A percentile compares a stretch with the other conserved stretches of the same genome.
These are phyloP conservation scores for Arctium minus DNA, from an alignment of 129 eudicot species.

Conservation along the genomic window DNA sequence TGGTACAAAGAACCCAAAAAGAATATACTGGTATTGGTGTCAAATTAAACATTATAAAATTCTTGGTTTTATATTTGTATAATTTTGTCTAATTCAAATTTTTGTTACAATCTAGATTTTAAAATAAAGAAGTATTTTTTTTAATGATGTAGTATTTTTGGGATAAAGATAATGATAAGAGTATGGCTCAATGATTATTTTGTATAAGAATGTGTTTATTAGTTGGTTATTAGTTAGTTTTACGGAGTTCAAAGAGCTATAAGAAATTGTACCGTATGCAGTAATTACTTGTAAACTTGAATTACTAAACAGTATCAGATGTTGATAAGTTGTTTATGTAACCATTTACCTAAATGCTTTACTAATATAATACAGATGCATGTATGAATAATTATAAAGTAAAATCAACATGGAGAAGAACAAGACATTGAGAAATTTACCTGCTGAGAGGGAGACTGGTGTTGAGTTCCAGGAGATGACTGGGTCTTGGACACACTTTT, in stretches of 20 bases:
- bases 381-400: background rate
- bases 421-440: conserved; percentile 25
- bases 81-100: background rate
- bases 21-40: background rate
- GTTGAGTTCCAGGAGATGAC: conserved; percentile 40
- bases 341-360: background rate
- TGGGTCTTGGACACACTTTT: conserved; percentile 32
- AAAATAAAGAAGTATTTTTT: no score
- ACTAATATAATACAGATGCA: background rate
- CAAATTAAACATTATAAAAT: no score
- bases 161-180: background rate
- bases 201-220: background rate
- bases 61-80: no score
- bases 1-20: background rate
- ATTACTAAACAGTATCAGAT: background rate
- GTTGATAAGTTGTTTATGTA: background rate
- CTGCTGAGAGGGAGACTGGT: conserved; percentile 39
- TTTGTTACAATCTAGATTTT: no score
- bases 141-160: background rate
- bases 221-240: background rate
- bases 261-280: background rate
- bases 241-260: background rate
- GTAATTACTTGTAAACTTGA: background rate
- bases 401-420: conserved; percentile 5
- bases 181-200: background rate